These are phyloP conservation scores for Urtica urens DNA, from an alignment of 306 rosid species.

Conservation along the genomic window DNA sequence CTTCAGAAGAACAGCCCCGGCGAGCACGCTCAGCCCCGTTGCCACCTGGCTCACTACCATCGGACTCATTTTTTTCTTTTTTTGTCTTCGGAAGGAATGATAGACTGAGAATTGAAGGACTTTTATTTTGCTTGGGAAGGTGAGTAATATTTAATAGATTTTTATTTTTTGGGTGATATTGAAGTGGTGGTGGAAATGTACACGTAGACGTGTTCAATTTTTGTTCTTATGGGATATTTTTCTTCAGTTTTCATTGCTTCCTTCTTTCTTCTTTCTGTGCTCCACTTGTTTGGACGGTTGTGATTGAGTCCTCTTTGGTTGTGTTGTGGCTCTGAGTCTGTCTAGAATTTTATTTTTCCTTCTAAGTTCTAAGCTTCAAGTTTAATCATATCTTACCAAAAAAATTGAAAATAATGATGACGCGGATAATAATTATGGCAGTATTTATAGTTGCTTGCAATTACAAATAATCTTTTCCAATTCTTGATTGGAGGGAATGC, in stretches of 20 bases:
- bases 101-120: not conserved
- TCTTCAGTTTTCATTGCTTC: constrained; percentile 1
- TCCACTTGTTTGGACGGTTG: constrained; percentile 7
- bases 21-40: constrained; percentile 72
- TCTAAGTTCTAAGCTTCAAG: too few relatives aligned
- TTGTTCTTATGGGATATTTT: constrained; percentile 13
- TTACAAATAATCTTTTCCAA: too few relatives aligned
- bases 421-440: too few relatives aligned
- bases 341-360: not conserved
- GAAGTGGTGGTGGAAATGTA: constrained; percentile 48
- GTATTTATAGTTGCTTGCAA: too few relatives aligned
- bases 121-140: not conserved
- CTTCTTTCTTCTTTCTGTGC: not conserved
- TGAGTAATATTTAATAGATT: not conserved
- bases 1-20: constrained; percentile 74
- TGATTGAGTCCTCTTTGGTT: not conserved
- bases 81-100: not conserved
- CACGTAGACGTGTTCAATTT: constrained; percentile 42
- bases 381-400: too few relatives aligned
- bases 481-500: too few relatives aligned
- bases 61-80: constrained; percentile 32
- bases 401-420: too few relatives aligned
- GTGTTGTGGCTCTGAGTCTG: not conserved
- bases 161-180: not conserved
- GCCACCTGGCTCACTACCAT: constrained; percentile 67